Evolutionary conservation across 768 basidiomycete genomes (phyloP), one percentile per base, ranked within the genome.

Genomic region (Dioszegia aurantiaca): DNA sequence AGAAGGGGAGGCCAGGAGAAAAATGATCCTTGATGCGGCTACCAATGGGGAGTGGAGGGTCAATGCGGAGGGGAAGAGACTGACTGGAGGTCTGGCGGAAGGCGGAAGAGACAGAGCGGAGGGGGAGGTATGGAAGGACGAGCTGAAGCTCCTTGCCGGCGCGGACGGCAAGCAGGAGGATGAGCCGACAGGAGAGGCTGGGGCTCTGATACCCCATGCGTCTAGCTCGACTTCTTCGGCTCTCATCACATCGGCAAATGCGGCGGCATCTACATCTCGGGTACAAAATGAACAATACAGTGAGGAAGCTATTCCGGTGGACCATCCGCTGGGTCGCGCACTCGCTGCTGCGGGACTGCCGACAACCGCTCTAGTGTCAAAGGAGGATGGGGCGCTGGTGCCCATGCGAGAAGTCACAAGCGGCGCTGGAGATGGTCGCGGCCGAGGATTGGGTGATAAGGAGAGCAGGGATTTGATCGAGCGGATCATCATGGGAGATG

Each of bases 31-130:
- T 17, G 73, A 73, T 41, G 68, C 70, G 26, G 73, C 64, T 4
- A 64, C 59, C 5, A 70, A 60, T 26, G 75, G 72, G 24, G 67
- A 63, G 17, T 74, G 73, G 60, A 59, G 60, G 16, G 70, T 67
- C 11, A 62, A 70, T 40, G 73, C 60, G 12, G 63, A 73, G n/a
- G 75, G 75, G 14, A 64, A 56, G 39, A 58, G 73, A 28, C 56
- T 68, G 59, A 70, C 67, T 21, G 70, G 70, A 14, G 68, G 62
- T 12, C 80, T 78, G 55, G 51, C 85, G 84, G 74, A 82, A 82
- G 65, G 80, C 76, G 37, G 85, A 78, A 76, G 85, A 86, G 82
- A 71, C 87, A 30, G 85, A 87, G 71, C 82, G 77, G 28, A 81
- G 87, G 76, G 85, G 86, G 78, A 81, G 63, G 63, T 60, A 68